These are phyloP conservation scores for Fraxinus latifolia DNA, from an alignment of 305 asterid genomes.

Conservation along the genomic window DNA sequence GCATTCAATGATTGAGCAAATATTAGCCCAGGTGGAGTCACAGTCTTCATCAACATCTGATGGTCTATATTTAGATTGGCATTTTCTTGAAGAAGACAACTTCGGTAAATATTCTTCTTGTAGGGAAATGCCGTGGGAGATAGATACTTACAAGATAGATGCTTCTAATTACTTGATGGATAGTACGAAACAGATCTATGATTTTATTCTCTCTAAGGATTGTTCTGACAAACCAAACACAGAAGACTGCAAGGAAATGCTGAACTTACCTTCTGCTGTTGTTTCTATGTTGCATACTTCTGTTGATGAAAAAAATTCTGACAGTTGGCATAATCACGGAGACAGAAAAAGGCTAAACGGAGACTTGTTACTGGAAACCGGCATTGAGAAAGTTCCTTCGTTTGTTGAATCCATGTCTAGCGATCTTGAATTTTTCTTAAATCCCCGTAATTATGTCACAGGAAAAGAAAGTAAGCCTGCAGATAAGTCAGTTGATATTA, in stretches of 20 bases:
- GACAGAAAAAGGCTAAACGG: constrained; percentile 29
- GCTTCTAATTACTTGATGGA: constrained; percentile 39
- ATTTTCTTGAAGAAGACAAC: constrained; percentile 60
- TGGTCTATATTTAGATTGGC: constrained; percentile 86
- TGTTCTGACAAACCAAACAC: constrained; percentile 31
- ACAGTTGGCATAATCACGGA: constrained; percentile 36
- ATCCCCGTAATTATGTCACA: constrained; percentile 43
- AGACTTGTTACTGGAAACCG: constrained; percentile 34
- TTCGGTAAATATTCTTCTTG: constrained; percentile 41
- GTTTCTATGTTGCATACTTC: constrained; percentile 31
- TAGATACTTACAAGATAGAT: constrained; percentile 45
- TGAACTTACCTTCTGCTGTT: constrained; percentile 37
- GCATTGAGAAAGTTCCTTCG: constrained; percentile 39
- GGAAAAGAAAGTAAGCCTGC: constrained; percentile 41
- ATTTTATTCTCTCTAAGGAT: constrained; percentile 65
- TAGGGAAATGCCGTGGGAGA: constrained; percentile 48
- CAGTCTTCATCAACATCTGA: constrained; percentile 70
- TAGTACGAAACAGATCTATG: constrained; percentile 39
- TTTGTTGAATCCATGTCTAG: constrained; percentile 61
- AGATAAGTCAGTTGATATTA: constrained; percentile 31
- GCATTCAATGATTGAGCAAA: constrained; percentile 45
- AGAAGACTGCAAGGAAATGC: constrained; percentile 43
- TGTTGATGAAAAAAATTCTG: constrained; percentile 38
- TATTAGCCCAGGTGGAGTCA: constrained; percentile 51
- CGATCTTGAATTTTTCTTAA: constrained; percentile 61